These are phyloP conservation scores for Rostrohypoxylon terebratum DNA, from an alignment of 495 filamentous ascomycete genomes.

Conservation along the genomic window DNA sequence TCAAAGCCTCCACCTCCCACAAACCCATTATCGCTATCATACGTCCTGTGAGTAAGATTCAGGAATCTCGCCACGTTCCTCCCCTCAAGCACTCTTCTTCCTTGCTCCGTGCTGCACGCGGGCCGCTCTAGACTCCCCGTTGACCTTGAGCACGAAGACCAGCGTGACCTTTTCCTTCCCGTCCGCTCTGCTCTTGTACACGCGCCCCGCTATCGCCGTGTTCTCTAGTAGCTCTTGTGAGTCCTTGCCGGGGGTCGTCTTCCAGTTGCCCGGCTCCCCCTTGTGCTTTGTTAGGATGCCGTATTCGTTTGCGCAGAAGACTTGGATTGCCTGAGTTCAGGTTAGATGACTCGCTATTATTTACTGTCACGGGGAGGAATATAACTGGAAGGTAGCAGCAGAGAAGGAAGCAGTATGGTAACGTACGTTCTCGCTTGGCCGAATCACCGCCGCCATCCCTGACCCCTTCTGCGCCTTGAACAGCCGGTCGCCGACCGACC, in stretches of 20 bases:
- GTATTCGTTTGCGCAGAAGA: background rate
- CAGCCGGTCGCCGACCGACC: background rate
- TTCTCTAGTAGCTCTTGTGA: background rate
- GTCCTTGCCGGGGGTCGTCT: background rate
- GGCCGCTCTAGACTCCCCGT: background rate
- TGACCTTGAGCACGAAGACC: background rate
- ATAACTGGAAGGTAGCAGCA: background rate
- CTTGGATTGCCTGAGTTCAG: background rate
- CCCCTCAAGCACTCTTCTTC: background rate
- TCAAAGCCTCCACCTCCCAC: background rate
- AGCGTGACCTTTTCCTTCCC: background rate
- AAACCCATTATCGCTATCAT: background rate
- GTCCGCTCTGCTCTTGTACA: background rate
- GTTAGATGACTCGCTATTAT: background rate
- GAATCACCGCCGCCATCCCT: background rate
- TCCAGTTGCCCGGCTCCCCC: background rate
- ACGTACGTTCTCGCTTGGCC: background rate
- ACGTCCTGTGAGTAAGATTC: background rate
- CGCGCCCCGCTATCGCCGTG: background rate
- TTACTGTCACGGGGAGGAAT: background rate
- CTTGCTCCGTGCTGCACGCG: background rate
- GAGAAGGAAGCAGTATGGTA: background rate
- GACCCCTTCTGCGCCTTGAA: background rate
- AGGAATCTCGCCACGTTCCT: background rate
- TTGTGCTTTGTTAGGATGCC: background rate